Base-by-base conservation (phyloP, 2,329 filamentous ascomycete genomes). In the Polychaeton citri region DNA sequence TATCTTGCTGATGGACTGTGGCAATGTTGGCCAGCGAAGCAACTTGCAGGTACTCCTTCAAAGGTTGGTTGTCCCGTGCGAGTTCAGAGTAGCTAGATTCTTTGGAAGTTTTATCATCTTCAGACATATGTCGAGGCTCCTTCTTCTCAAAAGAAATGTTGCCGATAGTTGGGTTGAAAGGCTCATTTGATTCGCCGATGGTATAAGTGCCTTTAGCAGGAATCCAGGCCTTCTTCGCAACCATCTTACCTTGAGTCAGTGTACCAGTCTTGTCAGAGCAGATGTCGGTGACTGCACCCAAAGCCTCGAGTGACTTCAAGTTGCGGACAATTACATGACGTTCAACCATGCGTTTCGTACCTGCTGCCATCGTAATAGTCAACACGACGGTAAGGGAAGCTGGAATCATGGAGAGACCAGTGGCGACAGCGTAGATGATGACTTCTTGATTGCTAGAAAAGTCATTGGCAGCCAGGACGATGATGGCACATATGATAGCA, bases 241-340 rank as follows among this genome's bases (percentile, higher is more conserved):
- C 66, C 76, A 79, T 80, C 46, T 74, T 74, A 19, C 74, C 57
- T 44, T 59, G 53, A 2, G 55, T 59, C n/a, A 60, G 58, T 5
- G 76, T 80, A 26, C 76, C 75, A 1, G 76, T 81, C 60, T 81
- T 80, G 63, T 80, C 76, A 21, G 74, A 79, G 57, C 76, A 80
- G 39, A 81, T 77, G 43, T 77, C 74, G 42, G 72, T 76, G 20
- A 77, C 71, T 37, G 68, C 73, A 31, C 76, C 76, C 1, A 79
- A 63, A 6, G 75, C 74, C 54, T 79, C 77, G 12, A 81, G 66
- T 2, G 74, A 73, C 4, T 72, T 67, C 49, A 80, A 68, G 46
- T 76, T 76, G 40, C 76, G 70, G 24, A 80, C 72, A 44, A 80
- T 74, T 31, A 80, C 75, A 43, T 80, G 68, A 6, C 72, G 66